Conservation (phyloP, 495 filamentous ascomycete genomes). For the Opeltia flavorubescens region DNA sequence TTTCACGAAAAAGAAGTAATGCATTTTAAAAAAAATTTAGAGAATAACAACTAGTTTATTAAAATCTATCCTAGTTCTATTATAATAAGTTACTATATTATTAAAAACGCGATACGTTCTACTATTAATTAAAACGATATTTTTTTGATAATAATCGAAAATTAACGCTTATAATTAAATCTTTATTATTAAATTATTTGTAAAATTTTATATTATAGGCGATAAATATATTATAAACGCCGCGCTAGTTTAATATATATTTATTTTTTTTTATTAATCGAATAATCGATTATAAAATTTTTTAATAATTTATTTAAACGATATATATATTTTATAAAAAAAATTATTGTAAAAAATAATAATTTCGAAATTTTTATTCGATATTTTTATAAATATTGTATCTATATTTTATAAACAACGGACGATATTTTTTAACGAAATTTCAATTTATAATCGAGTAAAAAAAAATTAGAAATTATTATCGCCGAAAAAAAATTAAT, state of each 20-base stretch:
- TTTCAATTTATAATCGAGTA: slow-evolving; percentile 1
- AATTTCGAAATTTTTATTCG: slow-evolving; percentile 9
- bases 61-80: no score
- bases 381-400: background rate
- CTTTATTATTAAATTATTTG: no score
- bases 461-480: background rate
- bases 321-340: slow-evolving; percentile 19
- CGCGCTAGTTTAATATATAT: slow-evolving; percentile 25
- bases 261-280: slow-evolving; percentile 22
- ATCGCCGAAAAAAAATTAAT: slow-evolving; percentile 1
- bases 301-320: slow-evolving; percentile 14
- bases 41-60: no score
- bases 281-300: slow-evolving; percentile 27
- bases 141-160: no score
- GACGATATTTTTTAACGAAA: background rate
- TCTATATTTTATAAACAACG: background rate
- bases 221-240: slow-evolving; percentile 21
- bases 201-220: slow-evolving; percentile 22
- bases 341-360: slow-evolving; percentile 17
- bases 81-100: no score
- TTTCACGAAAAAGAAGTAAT: no score
- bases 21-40: no score
- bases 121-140: no score
- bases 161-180: no score
- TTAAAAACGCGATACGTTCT: no score